phyloP scores from a whole-genome alignment of 345 rosid species.

The Citrus mangshanensis region DNA sequence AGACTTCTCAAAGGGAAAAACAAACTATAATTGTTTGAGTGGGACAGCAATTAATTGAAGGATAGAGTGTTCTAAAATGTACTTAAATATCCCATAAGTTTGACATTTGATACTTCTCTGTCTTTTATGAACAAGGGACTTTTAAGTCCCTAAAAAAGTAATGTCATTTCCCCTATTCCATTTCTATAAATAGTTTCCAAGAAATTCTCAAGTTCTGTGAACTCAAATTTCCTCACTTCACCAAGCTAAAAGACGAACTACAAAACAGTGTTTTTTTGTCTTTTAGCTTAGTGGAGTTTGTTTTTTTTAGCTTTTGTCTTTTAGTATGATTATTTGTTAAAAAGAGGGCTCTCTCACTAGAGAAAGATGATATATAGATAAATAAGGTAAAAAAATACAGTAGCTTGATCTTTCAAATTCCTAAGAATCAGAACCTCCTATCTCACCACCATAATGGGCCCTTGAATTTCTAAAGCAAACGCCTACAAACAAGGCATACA shows the following conservation, averaged over 20 bases:
- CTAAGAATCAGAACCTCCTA: not conserved
- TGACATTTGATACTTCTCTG: not conserved
- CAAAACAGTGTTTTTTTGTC: no score
- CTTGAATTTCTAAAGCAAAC: constrained; percentile 10
- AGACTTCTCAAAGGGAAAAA: not conserved
- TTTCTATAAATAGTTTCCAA: not conserved
- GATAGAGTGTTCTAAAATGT: not conserved
- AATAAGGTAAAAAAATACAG: not conserved
- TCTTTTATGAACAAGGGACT: no score
- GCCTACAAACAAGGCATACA: not conserved
- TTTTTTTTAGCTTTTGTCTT: no score
- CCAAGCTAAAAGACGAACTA: no score
- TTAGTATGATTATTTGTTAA: no score
- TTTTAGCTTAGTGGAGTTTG: no score
- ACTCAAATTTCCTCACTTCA: not conserved
- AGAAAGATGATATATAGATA: not conserved
- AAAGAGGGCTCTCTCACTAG: no score
- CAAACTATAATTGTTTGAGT: not conserved
- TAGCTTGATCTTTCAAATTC: not conserved
- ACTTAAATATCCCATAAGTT: not conserved
- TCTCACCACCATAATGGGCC: not conserved
- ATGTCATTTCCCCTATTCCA: not conserved
- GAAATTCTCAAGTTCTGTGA: not conserved
- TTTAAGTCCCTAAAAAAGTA: not conserved
- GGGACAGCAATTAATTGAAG: not conserved